Base-by-base conservation (phyloP, 2,329 filamentous ascomycete genomes). In the Epichloe uncinata region DNA sequence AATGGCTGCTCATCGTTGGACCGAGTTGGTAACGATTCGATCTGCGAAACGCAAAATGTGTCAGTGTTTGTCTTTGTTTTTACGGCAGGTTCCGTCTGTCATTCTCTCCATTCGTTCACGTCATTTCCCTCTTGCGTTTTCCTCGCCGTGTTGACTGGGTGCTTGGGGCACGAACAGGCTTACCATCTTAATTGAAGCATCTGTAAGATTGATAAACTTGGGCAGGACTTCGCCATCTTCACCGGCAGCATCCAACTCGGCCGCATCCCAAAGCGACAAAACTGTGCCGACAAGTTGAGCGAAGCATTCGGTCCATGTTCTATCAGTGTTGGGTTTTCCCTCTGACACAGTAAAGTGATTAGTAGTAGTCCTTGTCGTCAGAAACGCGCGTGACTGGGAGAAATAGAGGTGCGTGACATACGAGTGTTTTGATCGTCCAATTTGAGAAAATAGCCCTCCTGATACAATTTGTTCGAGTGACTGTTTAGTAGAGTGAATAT, bases 151-250 rank as follows among this genome's bases (percentile, higher is more conserved):
- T 15, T 41, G 22, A 20, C 45, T 13, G 3, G 13, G 45, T 48
- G 4, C 50, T 22, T 42, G 15, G 16, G 6, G 6, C 33, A 12
- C 18, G 36, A 16, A 13, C 12, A 41, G 34, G 54, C 68, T 57
- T 75, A 96, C 93, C 89, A 97, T 96, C 68, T 95, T 95, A 59
- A 98, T 89, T 0, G 93, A 95, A 18, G 93, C 93, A 74, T 98
- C 93, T 6, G 93, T 95, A 52, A 98, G 70, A 62, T 98, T 98
- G 66, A 98, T 90, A 64, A 96, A 98, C 47, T 87, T 93, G 34
- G 89, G 88, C 41, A 91, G 72, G 45, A 95, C 86, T 62, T 95
- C 87, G 56, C 83, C 85, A 60, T 93, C 81, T 58, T 88, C 84
- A 36, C 87, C 88, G 12, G 87, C 90, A 38, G 81, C 82, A 69